These are phyloP conservation scores for Aspergillus felis DNA, from an alignment of 2,329 filamentous ascomycete species.

Conservation along the genomic window DNA sequence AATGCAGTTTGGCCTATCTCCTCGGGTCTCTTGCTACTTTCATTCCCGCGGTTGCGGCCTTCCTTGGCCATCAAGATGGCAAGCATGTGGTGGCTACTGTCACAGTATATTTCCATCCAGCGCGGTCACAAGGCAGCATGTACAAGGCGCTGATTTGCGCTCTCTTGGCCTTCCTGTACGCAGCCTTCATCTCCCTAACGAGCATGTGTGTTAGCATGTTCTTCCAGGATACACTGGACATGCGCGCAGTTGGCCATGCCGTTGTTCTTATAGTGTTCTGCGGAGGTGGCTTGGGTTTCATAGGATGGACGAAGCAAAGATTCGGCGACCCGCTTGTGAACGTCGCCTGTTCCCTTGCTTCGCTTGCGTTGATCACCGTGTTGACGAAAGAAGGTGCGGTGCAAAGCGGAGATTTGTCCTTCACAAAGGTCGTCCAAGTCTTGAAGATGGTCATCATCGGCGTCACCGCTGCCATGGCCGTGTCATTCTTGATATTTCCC, in stretches of 20 bases:
- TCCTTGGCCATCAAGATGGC: slow-evolving; percentile 79
- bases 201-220: slow-evolving; percentile 87
- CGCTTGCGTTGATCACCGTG: slow-evolving; percentile 82
- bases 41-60: slow-evolving; percentile 64
- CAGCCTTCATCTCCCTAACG: slow-evolving; percentile 68
- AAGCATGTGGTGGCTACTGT: slow-evolving; percentile 93
- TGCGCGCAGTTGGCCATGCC: slow-evolving; percentile 69
- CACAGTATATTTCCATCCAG: slow-evolving; percentile 92
- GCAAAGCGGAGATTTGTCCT: slow-evolving; percentile 74
- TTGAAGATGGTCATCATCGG: slow-evolving; percentile 81
- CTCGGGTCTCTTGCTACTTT: slow-evolving; percentile 85
- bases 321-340: slow-evolving; percentile 76
- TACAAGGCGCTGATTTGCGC: slow-evolving; percentile 77
- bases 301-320: slow-evolving; percentile 82
- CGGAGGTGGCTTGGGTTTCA: slow-evolving; percentile 78
- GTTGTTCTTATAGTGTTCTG: slow-evolving; percentile 80
- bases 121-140: slow-evolving; percentile 83
- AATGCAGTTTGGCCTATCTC: slow-evolving; percentile 86
- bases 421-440: slow-evolving; percentile 75
- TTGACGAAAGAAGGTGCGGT: slow-evolving; percentile 89
- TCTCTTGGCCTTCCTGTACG: slow-evolving; percentile 73
- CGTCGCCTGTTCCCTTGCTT: slow-evolving; percentile 78
- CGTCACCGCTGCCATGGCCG: slow-evolving; percentile 64
- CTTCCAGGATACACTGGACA: slow-evolving; percentile 63
- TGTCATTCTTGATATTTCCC: slow-evolving; percentile 75